Conservation (phyloP, 2,329 filamentous ascomycete genomes). For the Aspergillus pseudonomiae region DNA sequence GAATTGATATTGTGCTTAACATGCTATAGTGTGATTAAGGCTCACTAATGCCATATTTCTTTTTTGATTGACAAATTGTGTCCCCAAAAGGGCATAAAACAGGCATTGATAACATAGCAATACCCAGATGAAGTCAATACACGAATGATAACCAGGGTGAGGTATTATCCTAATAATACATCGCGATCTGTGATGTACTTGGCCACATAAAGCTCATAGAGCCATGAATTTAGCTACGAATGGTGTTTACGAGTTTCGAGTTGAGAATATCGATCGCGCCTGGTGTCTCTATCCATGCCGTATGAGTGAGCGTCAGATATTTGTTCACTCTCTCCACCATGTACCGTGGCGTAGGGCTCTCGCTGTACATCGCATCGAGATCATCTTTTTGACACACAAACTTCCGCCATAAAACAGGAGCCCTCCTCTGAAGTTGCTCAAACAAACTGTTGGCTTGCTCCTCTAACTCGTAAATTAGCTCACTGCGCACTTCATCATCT, state of each 20-base stretch:
- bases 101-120: too few relatives aligned
- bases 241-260: neutral
- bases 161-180: neutral
- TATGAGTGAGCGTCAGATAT: neutral
- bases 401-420: neutral
- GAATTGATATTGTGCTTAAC: neutral
- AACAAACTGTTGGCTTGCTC: neutral
- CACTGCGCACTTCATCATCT: neutral
- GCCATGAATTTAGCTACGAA: neutral
- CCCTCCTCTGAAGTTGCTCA: neutral
- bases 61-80: neutral
- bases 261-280: neutral
- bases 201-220: neutral
- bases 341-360: neutral
- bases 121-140: neutral
- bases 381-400: neutral
- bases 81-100: too few relatives aligned
- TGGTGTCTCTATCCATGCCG: neutral
- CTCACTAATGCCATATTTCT: neutral
- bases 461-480: neutral
- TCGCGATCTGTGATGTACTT: neutral
- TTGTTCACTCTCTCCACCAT: neutral
- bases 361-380: neutral
- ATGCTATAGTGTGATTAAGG: neutral
- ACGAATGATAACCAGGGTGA: neutral